These are phyloP conservation scores for Bipolaris cookei DNA, from an alignment of 2,329 filamentous ascomycete species.

Conservation along the genomic window DNA sequence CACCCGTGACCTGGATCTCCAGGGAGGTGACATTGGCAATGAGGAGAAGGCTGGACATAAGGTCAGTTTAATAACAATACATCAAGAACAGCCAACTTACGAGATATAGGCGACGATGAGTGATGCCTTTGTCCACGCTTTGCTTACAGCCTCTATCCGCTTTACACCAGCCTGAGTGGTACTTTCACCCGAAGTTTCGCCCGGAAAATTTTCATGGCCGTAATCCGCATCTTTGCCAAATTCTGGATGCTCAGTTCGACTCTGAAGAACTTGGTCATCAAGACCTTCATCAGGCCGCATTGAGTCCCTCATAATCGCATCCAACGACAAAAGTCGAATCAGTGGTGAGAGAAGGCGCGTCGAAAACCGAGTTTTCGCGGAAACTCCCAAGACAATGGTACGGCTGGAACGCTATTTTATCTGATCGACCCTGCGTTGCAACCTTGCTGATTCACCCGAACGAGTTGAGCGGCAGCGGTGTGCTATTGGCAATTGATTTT, in stretches of 20 bases:
- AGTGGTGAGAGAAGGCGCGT: neutral
- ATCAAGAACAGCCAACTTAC: constrained; percentile 20
- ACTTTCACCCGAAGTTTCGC: constrained; percentile 14
- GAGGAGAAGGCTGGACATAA: constrained; percentile 51
- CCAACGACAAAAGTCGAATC: neutral
- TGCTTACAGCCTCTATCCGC: constrained; percentile 56
- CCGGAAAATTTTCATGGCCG: constrained; percentile 3
- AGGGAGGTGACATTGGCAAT: constrained; percentile 72
- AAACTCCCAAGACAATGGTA: neutral
- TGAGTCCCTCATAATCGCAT: constrained; percentile 16
- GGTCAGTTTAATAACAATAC: constrained; percentile 16
- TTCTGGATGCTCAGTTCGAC: constrained; percentile 10
- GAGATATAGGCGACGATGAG: constrained; percentile 57
- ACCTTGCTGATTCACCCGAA: constrained; percentile 1
- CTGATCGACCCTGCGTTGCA: constrained; percentile 12
- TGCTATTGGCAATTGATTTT: constrained; percentile 8
- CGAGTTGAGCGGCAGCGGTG: neutral
- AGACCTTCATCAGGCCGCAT: constrained; percentile 12
- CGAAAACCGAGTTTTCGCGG: neutral
- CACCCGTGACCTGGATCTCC: constrained; percentile 67
- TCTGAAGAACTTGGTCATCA: neutral
- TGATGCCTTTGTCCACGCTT: constrained; percentile 56
- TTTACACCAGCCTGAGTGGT: constrained; percentile 56
- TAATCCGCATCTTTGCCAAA: constrained; percentile 15
- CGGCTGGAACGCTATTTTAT: constrained; percentile 8